These are phyloP conservation scores for Beta vulgaris DNA, from an alignment of 148 eudicot species.

Conservation along the genomic window DNA sequence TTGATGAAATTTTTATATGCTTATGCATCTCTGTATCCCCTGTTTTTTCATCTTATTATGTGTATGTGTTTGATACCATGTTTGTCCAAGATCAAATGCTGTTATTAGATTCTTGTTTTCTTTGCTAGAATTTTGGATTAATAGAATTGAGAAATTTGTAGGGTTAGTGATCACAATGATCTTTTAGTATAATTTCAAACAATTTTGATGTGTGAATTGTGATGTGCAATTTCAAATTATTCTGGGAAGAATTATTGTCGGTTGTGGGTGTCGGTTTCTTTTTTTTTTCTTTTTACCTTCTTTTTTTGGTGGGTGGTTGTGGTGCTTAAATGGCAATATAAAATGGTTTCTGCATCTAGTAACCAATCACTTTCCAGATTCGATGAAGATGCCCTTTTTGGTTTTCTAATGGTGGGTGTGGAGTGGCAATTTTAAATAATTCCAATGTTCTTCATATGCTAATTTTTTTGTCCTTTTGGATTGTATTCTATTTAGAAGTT, in stretches of 20 bases:
- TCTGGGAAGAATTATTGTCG: neutral
- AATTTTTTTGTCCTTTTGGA: too few relatives aligned
- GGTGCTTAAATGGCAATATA: neutral
- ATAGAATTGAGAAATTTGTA: too few relatives aligned
- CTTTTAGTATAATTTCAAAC: too few relatives aligned
- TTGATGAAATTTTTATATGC: neutral
- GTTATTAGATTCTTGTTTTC: neutral
- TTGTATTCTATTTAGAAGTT: too few relatives aligned
- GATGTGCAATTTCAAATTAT: neutral
- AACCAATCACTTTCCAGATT: conserved; percentile 3
- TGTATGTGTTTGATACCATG: neutral
- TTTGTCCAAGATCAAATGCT: too few relatives aligned
- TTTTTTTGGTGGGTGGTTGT: neutral
- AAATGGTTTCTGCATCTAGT: neutral
- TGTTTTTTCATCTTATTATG: neutral
- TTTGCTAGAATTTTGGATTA: too few relatives aligned
- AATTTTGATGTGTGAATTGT: neutral
- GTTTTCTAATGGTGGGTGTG: neutral
- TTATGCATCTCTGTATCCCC: neutral
- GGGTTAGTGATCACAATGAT: too few relatives aligned
- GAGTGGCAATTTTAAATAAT: neutral
- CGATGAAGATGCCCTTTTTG: neutral
- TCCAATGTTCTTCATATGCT: neutral
- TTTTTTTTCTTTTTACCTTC: neutral
- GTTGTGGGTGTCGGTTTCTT: neutral